These are phyloP conservation scores for Phytophthora melonis DNA, from an alignment of 352 stramenopile species.

Conservation along the genomic window DNA sequence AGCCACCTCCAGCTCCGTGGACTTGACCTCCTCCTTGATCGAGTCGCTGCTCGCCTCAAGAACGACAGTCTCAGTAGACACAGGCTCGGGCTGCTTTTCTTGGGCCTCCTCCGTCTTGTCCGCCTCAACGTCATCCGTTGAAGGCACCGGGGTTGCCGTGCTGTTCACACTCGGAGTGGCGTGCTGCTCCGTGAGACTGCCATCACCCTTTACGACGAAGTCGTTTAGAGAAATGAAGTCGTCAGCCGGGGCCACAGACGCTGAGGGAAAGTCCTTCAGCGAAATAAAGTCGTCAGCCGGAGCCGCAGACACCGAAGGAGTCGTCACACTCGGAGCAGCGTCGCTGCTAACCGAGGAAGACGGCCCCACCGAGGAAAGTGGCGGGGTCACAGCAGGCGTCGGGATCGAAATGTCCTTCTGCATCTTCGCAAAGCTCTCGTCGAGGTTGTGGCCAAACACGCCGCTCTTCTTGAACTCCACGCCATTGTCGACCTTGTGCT, in stretches of 20 bases:
- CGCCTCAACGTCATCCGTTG: constrained; percentile 25
- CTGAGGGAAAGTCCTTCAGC: constrained; percentile 51
- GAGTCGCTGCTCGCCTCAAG: neutral
- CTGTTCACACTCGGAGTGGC: constrained; percentile 39
- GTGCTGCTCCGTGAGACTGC: constrained; percentile 35
- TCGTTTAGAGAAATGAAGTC: constrained; percentile 56
- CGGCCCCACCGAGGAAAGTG: constrained; percentile 23
- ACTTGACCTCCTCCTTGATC: constrained; percentile 13
- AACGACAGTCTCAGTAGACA: constrained; percentile 2
- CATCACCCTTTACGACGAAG: constrained; percentile 52
- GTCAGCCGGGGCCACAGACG: no score
- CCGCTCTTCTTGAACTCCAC: constrained; percentile 16
- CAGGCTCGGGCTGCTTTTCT: constrained; percentile 6
- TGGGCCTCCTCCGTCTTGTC: constrained; percentile 27
- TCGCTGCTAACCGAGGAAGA: constrained; percentile 26
- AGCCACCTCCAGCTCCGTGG: constrained; percentile 12
- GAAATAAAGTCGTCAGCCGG: constrained; percentile 36
- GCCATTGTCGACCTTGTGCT: constrained; percentile 3
- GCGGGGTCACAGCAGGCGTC: constrained; percentile 13
- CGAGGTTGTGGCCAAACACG: constrained; percentile 22
- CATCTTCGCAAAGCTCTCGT: constrained; percentile 40
- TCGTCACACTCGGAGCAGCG: constrained; percentile 1
- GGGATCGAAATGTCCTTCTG: constrained; percentile 44
- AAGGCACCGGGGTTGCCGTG: constrained; percentile 31
- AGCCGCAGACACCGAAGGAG: neutral